Evolutionary conservation across 2,329 filamentous ascomycete species (phyloP), one percentile per base, ranked within the genome.

Genomic region (Fusarium coffeatum): DNA sequence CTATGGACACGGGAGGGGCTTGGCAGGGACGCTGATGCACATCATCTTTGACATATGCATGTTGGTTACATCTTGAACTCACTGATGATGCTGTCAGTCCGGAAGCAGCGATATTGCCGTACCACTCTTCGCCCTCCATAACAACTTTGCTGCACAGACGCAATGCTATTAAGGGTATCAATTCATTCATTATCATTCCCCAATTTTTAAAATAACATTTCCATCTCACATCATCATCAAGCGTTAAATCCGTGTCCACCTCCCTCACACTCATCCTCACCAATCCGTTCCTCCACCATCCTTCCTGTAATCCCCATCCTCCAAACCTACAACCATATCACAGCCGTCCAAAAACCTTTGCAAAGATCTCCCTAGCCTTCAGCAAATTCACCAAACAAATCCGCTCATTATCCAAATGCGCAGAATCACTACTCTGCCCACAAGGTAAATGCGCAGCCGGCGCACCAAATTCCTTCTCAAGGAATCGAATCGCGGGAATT

Each of bases 331-430:
- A 25, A 8, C 23, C 7, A 25, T 8, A 25, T 25, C 23, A 25
- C 56, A 96, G 78, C 69, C 90, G 88, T 71, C 85, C 83, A 82
- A 99, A 99, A 8, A 98, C 93, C 77, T 89, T 88, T 67, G 90
- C 90, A 74, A 99, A 96, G 64, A 99, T 97, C 80, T 96, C 93
- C 69, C 94, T 89, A 69, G 93, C 96, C 82, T 97, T 98, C 65
- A 94, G 88, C 74, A 99, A 78, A 80, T 99, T 99, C 73, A 92
- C 83, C 59, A 99, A 83, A 55, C 96, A 86, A 79, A 99, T 83
- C n/a, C 96, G 84, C 85, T 99, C 96, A 76, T 99, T 98, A 76
- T 97, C 93, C 80, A 99, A 81, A 86, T 99, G 96, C 20, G 95
- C 96, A 54, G 91, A 90, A 76, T 99, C 96, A 74, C 93, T 98